Evolutionary conservation across 106 monocot genomes (phyloP).

Genomic region (Allium fistulosum): DNA sequence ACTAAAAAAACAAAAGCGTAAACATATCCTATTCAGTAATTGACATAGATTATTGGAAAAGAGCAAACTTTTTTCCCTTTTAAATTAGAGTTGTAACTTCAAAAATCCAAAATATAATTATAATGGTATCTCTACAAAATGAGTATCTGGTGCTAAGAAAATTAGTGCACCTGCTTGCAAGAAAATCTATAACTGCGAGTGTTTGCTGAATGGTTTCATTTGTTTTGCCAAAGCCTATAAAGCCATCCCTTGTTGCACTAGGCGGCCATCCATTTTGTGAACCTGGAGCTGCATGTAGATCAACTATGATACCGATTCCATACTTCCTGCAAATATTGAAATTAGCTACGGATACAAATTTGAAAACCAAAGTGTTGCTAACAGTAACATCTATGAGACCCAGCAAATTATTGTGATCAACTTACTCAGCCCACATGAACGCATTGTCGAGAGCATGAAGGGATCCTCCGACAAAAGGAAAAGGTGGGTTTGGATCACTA

Average conservation of each 20-base stretch:
- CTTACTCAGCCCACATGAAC: conserved; percentile 68
- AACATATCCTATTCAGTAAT: not conserved
- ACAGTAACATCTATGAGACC: too few species aligned
- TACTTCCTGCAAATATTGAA: too few species aligned
- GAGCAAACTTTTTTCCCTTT: not conserved
- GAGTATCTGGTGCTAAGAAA: not conserved
- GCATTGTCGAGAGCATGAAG: conserved; percentile 65
- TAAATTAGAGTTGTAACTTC: too few species aligned
- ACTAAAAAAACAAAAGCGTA: not conserved
- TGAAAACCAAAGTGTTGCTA: too few species aligned
- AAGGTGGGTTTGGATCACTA: conserved; percentile 41
- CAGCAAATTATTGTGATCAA: not conserved
- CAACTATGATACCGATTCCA: too few species aligned
- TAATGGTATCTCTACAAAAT: not conserved
- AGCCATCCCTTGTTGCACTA: conserved; percentile 31
- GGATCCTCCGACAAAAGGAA: conserved; percentile 60
- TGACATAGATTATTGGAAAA: not conserved
- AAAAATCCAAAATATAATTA: not conserved
- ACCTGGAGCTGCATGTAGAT: conserved; percentile 50
- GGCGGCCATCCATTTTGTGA: conserved; percentile 42
- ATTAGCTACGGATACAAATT: too few species aligned
- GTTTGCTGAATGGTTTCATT: conserved; percentile 14
- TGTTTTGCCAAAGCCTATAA: conserved; percentile 15
- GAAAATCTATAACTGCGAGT: conserved; percentile 32
- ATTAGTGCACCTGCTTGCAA: conserved; percentile 16